Conservation (phyloP, 2,329 filamentous ascomycete genomes). For the Fonsecaea erecta region DNA sequence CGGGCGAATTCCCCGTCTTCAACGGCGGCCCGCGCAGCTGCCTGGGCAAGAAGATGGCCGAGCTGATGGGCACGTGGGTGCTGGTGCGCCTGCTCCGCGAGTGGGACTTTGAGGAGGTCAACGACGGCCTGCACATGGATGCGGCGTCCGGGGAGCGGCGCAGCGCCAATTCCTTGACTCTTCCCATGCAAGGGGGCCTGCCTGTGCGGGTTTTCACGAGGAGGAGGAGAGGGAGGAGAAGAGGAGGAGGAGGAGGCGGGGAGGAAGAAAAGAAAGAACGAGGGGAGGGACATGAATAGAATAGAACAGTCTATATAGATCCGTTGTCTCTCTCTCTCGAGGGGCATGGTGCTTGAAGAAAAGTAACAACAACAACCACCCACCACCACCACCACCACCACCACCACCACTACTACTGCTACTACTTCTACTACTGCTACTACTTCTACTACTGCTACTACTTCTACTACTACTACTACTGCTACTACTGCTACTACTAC, state of each 20-base stretch:
- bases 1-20: slow-evolving; percentile 67
- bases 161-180: slow-evolving; percentile 65
- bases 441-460: no score
- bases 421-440: no score
- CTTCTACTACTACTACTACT: no score
- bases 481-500: no score
- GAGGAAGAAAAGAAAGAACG: no score
- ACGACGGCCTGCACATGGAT: slow-evolving; percentile 13
- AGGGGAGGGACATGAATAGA: no score
- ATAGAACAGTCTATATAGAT: no score
- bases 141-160: slow-evolving; percentile 48
- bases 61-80: slow-evolving; percentile 62
- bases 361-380: no score
- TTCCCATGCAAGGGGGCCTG: slow-evolving; percentile 67
- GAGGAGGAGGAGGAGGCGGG: slow-evolving; percentile 1
- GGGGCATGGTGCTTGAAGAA: no score
- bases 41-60: slow-evolving; percentile 68
- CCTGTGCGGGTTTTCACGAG: slow-evolving; percentile 43
- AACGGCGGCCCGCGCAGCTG: slow-evolving; percentile 67
- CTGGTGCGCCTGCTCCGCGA: slow-evolving; percentile 55
- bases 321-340: no score
- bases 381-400: no score
- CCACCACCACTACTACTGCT: no score
- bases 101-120: slow-evolving; percentile 56
- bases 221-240: background rate